These are phyloP conservation scores for Amanita pallidorosea DNA, from an alignment of 768 basidiomycete species.

Conservation along the genomic window DNA sequence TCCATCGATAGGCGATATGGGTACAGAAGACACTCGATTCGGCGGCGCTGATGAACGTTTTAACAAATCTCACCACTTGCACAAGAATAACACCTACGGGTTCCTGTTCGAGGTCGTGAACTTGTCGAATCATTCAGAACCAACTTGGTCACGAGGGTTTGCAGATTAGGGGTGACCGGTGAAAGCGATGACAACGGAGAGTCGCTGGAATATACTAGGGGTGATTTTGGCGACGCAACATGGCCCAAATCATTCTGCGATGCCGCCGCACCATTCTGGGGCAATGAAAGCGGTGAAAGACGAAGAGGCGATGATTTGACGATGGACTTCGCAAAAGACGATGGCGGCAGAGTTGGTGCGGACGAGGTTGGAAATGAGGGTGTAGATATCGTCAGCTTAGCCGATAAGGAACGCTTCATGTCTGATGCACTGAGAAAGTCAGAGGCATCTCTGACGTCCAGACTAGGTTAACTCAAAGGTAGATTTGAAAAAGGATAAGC, in stretches of 20 bases:
- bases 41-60: neutral
- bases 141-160: neutral
- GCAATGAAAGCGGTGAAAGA: slow-evolving; percentile 34
- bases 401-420: slow-evolving; percentile 14
- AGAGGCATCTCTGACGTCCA: neutral
- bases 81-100: neutral
- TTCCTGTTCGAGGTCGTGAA: neutral
- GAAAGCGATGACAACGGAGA: neutral
- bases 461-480: neutral
- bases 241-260: neutral
- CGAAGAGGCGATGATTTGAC: slow-evolving; percentile 17
- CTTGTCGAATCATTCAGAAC: neutral
- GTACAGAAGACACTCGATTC: slow-evolving; percentile 5
- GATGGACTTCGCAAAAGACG: slow-evolving; percentile 5
- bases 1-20: slow-evolving; percentile 5
- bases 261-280: slow-evolving; percentile 21
- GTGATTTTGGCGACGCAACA: slow-evolving; percentile 16
- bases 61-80: neutral
- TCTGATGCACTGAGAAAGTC: slow-evolving; percentile 7
- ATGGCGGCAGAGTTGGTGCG: slow-evolving; percentile 4
- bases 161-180: neutral
- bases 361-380: slow-evolving; percentile 9
- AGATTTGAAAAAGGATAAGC: neutral
- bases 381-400: neutral
- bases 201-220: slow-evolving; percentile 9